phyloP scores from a whole-genome alignment of 768 basidiomycete genomes.

The Boletus eberwhitei region DNA sequence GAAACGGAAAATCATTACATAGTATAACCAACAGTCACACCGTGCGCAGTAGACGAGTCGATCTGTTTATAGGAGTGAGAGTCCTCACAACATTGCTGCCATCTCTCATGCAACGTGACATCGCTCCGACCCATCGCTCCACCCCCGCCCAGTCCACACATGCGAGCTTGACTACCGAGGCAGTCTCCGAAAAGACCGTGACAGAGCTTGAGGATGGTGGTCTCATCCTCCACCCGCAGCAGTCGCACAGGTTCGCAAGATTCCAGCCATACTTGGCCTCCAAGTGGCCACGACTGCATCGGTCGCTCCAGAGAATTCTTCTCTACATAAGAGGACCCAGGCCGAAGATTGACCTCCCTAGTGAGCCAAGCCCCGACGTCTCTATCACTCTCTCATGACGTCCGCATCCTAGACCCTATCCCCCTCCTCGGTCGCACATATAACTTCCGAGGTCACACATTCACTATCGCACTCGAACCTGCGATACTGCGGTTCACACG shows the following conservation, averaged over 20 bases:
- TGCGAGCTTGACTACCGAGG: constrained; percentile 3
- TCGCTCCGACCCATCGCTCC: not conserved
- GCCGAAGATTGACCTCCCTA: constrained; percentile 51
- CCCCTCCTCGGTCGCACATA: constrained; percentile 55
- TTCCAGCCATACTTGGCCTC: constrained; percentile 9
- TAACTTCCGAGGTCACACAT: constrained; percentile 32
- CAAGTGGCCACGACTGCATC: constrained; percentile 21
- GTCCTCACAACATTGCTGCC: not conserved
- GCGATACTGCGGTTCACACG: constrained; percentile 48
- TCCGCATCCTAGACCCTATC: constrained; percentile 40
- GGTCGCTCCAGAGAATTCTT: not conserved
- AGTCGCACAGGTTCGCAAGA: not conserved
- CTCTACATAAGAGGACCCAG: constrained; percentile 57
- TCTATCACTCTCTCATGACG: not conserved
- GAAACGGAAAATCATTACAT: not conserved
- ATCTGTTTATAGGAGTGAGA: constrained; percentile 4
- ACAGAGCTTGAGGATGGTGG: constrained; percentile 1
- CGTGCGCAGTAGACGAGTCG: not conserved
- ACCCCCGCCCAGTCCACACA: constrained; percentile 13
- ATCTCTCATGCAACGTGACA: constrained; percentile 13
- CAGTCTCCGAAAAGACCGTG: constrained; percentile 1
- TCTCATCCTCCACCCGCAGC: not conserved
- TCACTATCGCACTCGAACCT: constrained; percentile 54
- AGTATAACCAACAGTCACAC: not conserved
- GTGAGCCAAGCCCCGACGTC: constrained; percentile 21